Base-by-base conservation (phyloP, 495 filamentous ascomycete genomes). In the Aspergillus egyptiacus region DNA sequence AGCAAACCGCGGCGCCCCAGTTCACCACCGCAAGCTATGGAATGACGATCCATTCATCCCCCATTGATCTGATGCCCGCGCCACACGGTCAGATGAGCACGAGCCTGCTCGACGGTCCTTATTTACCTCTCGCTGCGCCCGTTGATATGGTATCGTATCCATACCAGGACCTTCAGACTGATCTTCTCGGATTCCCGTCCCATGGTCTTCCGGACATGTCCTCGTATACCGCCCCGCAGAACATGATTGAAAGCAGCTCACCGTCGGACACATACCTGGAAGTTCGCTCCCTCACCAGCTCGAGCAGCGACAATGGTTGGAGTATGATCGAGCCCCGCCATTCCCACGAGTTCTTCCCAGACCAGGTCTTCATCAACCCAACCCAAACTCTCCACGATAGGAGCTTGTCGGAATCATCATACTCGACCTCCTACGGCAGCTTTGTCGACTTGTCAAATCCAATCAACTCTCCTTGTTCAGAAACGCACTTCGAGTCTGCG, bases 221-320 rank as follows among this genome's bases (percentile, higher is more conserved):
- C 9, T 58, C 64, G 19, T 73, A 75, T 46, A 78, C 73, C 40
- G 58, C 67, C 45, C 60, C 67, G 35, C 69, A 67, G 39, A 65
- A 61, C 13, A 48, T 71, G 20, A 48, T 86, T n/a, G 82, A 82
- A 37, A 85, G 84, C 65, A 82, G 83, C 61, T 94, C 89, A 39
- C 89, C 90, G 6, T 88, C 85, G 0, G 84, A 86, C 50, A 89
- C 84, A 30, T 87, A 84, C 63, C 67, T 94, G 6, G 89, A 95
- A 66, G 85, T 91, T 31, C 70, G 88, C 20, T 96, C 90, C 11
- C 69, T 93, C 25, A 76, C 78, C 18, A 80, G 78, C 53, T 87
- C 87, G 9, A 79, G 80, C 52, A 91, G 86, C 63, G 89, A 94
- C 53, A 85, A 87, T 61, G 87, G 87, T 31, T 96, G 89, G 90